Percentiles rank a stretch among this genome's conserved stretches.
These are phyloP conservation scores for Ophiostoma novo-ulmi DNA, from an alignment of 2,329 filamentous ascomycete species.

Conservation along the genomic window DNA sequence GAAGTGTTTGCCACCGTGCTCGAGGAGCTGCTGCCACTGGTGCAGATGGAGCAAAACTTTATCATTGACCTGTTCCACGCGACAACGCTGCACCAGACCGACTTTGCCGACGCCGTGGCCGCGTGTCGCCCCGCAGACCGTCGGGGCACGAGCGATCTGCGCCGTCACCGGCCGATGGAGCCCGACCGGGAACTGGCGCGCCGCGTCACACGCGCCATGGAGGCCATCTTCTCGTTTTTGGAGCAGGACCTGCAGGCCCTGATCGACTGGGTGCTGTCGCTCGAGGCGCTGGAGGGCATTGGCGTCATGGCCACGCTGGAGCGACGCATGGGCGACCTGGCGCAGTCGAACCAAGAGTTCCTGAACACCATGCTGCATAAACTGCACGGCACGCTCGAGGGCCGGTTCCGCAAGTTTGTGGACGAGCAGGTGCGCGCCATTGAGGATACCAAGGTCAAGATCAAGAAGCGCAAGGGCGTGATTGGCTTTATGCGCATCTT, in stretches of 20 bases:
- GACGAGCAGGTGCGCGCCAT: conserved; percentile 94
- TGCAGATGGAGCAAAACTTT: conserved; percentile 95
- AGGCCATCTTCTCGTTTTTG: conserved; percentile 79
- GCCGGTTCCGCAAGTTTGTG: conserved; percentile 79
- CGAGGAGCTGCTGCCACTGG: conserved; percentile 74
- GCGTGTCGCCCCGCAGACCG: conserved; percentile 62
- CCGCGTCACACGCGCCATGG: conserved; percentile 80
- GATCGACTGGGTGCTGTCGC: conserved; percentile 74
- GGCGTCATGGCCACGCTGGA: conserved; percentile 79
- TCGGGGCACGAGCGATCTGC: conserved; percentile 66
- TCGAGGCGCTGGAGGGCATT: conserved; percentile 86
- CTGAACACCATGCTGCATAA: conserved; percentile 72
- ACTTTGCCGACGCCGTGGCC: conserved; percentile 77
- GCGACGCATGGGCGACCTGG: conserved; percentile 69
- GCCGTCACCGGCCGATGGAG: conserved; percentile 72
- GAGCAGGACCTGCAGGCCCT: conserved; percentile 71
- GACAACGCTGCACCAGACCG: conserved; percentile 71
- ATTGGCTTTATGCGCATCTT: conserved; percentile 94
- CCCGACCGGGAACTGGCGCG: conserved; percentile 82
- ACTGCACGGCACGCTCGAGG: conserved; percentile 67
- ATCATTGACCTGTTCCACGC: conserved; percentile 95
- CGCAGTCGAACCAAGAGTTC: conserved; percentile 91
- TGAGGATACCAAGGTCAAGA: conserved; percentile 97
- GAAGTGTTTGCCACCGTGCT: conserved; percentile 77
- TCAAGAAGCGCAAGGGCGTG: conserved; percentile 96